Evolutionary conservation across 495 filamentous ascomycete species (phyloP), one percentile per base, ranked within the genome.

Genomic region (Aspergillus indologenus): DNA sequence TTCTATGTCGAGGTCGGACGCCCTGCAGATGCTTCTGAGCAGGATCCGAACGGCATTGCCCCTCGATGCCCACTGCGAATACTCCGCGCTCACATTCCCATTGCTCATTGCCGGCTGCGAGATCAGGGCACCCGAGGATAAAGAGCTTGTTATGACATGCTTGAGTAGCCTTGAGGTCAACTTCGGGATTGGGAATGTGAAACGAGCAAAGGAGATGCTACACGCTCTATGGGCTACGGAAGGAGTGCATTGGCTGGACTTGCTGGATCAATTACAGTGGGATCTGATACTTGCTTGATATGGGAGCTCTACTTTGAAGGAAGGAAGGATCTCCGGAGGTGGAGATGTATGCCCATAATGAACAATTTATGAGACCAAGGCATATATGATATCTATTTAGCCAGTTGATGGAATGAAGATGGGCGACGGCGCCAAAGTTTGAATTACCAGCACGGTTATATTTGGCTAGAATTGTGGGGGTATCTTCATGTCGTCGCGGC

Each of bases 131-230:
- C 7, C 57, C 1, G 62, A 44, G 2, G 68, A 76, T 34, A 60
- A 71, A 31, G 62, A 65, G 9, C 43, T 74, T 18, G 63, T 79
- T 0, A 42, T 72, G 1, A 45, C 58, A 15, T 73, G 67, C 1
- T 44, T 79, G 26, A 56, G 53, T 1, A 75, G 65, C 8, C 24
- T 79, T 14, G 71, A 76, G 29, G 20, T 48, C 7, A 77, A 77
- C 45, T 79, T 79, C 60, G 75, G 75, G 0, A 77, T 79, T 47
- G 72, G 70, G 0, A 79, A 79, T 71, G 71, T 74, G 1, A 57
- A 64, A 31, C 70, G 75, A 9, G 76, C 71, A 1, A 74, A 75
- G 61, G 73, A 79, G 49, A n/a, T 77, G 8, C 61, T 79, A 20
- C 21, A 45, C 14, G 60, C 72, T 9, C 61, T 77, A 15, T 79